Percentiles rank a stretch among this genome's conserved stretches.
phyloP scores from a whole-genome alignment of 2,329 filamentous ascomycete genomes.

The Fusarium graminum region DNA sequence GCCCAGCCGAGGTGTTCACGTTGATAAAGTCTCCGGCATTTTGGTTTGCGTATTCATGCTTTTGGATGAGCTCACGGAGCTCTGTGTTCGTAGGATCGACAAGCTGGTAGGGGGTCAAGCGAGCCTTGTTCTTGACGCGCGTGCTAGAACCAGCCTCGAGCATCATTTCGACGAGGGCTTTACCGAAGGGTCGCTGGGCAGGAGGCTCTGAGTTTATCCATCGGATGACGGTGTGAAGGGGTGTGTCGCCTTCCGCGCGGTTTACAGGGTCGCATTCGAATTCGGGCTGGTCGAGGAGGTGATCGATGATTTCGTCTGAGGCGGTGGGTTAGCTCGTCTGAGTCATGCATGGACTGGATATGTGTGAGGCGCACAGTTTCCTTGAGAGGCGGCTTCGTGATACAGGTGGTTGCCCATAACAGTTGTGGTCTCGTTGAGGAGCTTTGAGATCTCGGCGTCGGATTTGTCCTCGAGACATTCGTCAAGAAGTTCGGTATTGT shows the following conservation, averaged over 20 bases:
- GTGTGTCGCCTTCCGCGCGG: conserved; percentile 79
- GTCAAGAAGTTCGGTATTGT: conserved; percentile 87
- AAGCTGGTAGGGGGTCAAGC: conserved; percentile 77
- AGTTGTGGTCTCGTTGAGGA: conserved; percentile 88
- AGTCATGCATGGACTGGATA: conserved; percentile 6
- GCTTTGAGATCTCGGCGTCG: conserved; percentile 75
- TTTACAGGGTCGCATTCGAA: conserved; percentile 87
- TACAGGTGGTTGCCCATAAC: conserved; percentile 89
- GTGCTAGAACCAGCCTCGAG: conserved; percentile 79
- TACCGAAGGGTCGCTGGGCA: conserved; percentile 73
- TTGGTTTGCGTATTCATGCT: conserved; percentile 75
- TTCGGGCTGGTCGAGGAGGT: conserved; percentile 84
- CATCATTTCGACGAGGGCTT: conserved; percentile 80
- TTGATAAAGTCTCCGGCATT: conserved; percentile 70
- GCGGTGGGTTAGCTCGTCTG: conserved; percentile 29
- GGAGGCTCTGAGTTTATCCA: conserved; percentile 78
- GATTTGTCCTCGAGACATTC: conserved; percentile 75
- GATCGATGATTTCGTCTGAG: conserved; percentile 82
- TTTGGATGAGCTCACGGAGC: conserved; percentile 73
- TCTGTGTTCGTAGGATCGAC: conserved; percentile 77
- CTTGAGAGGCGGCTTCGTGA: conserved; percentile 87
- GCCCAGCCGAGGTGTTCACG: conserved; percentile 46
- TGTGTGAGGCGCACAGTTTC: conserved; percentile 78
- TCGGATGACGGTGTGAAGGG: conserved; percentile 81
- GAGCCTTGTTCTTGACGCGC: conserved; percentile 75